Conservation (phyloP, 257 asterid species). For the Nemophila menziesii region DNA sequence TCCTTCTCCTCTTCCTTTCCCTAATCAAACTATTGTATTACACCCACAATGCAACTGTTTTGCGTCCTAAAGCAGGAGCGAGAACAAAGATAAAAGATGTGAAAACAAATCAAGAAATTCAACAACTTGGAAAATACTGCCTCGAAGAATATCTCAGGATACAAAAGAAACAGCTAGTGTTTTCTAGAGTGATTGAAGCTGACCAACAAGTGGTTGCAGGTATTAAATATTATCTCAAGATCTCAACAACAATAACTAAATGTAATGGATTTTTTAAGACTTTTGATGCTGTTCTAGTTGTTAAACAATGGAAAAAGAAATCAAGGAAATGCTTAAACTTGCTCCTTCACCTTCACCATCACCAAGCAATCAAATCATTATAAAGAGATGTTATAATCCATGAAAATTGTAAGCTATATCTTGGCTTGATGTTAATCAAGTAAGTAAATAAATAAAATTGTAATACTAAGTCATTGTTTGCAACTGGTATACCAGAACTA, state of each 20-base stretch:
- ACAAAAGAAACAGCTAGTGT: slow-evolving; percentile 6
- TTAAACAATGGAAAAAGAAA: slow-evolving; percentile 37
- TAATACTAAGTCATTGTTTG: too few species aligned
- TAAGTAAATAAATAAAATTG: too few species aligned
- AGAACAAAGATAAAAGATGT: slow-evolving; percentile 31
- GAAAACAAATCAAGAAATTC: slow-evolving; percentile 33
- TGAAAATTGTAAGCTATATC: too few species aligned
- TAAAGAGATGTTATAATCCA: background rate
- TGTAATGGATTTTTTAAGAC: slow-evolving; percentile 8
- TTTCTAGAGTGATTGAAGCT: slow-evolving; percentile 44
- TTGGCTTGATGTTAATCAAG: too few species aligned
- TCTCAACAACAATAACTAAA: slow-evolving; percentile 19
- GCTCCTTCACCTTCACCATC: slow-evolving; percentile 19
- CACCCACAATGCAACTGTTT: slow-evolving; percentile 7
- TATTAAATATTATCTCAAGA: slow-evolving; percentile 48
- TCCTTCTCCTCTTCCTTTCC: slow-evolving; percentile 6
- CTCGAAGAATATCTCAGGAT: slow-evolving; percentile 24
- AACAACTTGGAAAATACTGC: slow-evolving; percentile 50
- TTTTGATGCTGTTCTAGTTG: slow-evolving; percentile 47
- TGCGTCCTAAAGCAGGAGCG: slow-evolving; percentile 28
- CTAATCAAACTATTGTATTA: slow-evolving; percentile 4
- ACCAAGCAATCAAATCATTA: slow-evolving; percentile 17
- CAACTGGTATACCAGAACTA: too few species aligned
- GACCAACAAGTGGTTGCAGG: slow-evolving; percentile 74
- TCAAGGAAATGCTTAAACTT: slow-evolving; percentile 30